Conservation (phyloP, 2,329 filamentous ascomycete genomes). For the Diaporthe sp. region DNA sequence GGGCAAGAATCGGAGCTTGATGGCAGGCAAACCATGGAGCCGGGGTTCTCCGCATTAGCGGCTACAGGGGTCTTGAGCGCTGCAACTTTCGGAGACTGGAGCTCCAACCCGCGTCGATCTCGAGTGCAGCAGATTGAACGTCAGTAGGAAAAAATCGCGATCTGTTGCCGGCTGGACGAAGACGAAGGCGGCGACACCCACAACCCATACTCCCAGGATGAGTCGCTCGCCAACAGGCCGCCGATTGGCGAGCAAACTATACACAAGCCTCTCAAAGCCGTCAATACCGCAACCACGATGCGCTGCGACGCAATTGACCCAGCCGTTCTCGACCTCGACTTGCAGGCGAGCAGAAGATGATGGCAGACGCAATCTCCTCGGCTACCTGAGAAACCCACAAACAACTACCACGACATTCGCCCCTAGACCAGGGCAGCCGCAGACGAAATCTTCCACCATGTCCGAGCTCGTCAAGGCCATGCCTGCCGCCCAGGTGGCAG, state of each 20-base stretch:
- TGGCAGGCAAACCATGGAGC: slow-evolving; percentile 35
- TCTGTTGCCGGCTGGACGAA: slow-evolving; percentile 22
- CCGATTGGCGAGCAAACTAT: slow-evolving; percentile 58
- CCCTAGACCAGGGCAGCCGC: slow-evolving; percentile 12
- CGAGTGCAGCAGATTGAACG: slow-evolving; percentile 18
- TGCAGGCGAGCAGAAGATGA: slow-evolving; percentile 32
- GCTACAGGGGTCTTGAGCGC: slow-evolving; percentile 33
- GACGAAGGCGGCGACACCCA: slow-evolving; percentile 45
- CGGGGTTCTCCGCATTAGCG: slow-evolving; percentile 35
- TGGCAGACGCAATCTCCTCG: slow-evolving; percentile 29
- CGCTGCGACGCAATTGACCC: slow-evolving; percentile 27
- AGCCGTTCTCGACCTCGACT: slow-evolving; percentile 40
- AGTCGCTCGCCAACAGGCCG: slow-evolving; percentile 59
- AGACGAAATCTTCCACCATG: slow-evolving; percentile 10
- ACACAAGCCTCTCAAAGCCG: slow-evolving; percentile 49
- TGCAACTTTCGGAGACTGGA: slow-evolving; percentile 21
- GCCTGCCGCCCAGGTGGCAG: slow-evolving; percentile 32
- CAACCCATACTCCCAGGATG: slow-evolving; percentile 52
- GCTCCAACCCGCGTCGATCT: slow-evolving; percentile 15
- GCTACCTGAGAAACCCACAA: slow-evolving; percentile 23
- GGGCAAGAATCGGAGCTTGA: slow-evolving; percentile 39
- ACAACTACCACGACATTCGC: not conserved
- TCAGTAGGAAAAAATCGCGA: slow-evolving; percentile 38
- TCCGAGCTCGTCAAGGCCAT: slow-evolving; percentile 19
- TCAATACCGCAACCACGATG: slow-evolving; percentile 37